Evolutionary conservation across 169 alveolate genomes (phyloP), one percentile per base, ranked within the genome.

Genomic region (Plasmodium adleri): DNA sequence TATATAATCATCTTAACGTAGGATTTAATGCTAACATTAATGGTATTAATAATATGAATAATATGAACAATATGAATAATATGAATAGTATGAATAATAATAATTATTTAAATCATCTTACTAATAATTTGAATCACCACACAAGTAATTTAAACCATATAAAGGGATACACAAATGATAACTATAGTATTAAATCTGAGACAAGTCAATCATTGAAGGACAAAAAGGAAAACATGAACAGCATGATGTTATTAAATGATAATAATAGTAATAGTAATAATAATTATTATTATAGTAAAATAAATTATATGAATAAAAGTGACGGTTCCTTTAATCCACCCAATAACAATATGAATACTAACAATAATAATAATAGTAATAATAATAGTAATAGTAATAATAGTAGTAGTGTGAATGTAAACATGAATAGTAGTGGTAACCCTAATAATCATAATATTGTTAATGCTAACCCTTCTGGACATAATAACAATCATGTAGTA

Each of bases 241-340:
- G 50, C 3, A 45, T 47, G 24, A 2, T 24, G 5, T 20, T 15
- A 8, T 20, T 47, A 2, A 45, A 47, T 22, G 76, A 70, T 45
- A 70, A 70, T 20, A 32, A 32, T 28, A 28, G 39, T 28, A 28
- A 28, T 28, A 28, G 39, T 28, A 28, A 5, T 32, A 32, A 7
- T 32, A 32, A 32, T 32, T 15, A 70, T 70, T 70, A 45, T 22
- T 45, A 47, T 70, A 70, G 32, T 47, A 43, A 47, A n/a, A 28
- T 32, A 17, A 43, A 70, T 47, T 70, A 70, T 10, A 70, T 13
- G 7, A 70, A 70, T 10, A 43, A 24, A 47, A 45, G 39, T 43
- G 50, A 43, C 22, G 17, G 17, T 32, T n/a, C 76, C 4, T 47
- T 45, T 47, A 47, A 56, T 9, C 20, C 88, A 15, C 39, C 88